A percentile compares a stretch with the other conserved stretches of the same genome.
phyloP scores from a whole-genome alignment of 2,329 filamentous ascomycete species.

The Thielaviopsis ethacetica region DNA sequence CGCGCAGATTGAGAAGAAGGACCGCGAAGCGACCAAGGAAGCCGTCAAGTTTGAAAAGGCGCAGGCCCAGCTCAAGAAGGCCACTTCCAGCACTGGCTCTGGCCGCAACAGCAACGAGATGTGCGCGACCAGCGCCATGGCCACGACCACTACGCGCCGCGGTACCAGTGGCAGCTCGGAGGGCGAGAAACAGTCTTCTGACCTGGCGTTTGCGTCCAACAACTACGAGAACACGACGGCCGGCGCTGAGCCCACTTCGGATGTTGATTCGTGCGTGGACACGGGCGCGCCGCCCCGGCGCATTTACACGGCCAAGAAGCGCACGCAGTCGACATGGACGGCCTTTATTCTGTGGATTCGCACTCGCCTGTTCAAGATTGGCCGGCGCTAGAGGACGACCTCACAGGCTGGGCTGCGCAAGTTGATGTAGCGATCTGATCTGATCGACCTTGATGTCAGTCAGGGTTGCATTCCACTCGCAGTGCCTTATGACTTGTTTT shows the following conservation, averaged over 20 bases:
- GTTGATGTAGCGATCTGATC: not conserved
- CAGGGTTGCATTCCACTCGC: not conserved
- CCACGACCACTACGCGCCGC: not conserved
- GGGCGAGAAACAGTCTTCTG: slow-evolving; percentile 23
- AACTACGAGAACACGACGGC: slow-evolving; percentile 29
- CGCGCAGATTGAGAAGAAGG: slow-evolving; percentile 39
- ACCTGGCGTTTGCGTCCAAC: slow-evolving; percentile 25
- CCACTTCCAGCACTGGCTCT: slow-evolving; percentile 20
- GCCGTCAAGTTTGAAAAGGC: slow-evolving; percentile 34
- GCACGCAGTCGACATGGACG: slow-evolving; percentile 46
- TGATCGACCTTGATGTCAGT: not conserved
- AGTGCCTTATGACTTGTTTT: slow-evolving; percentile 1
- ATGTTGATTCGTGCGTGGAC: slow-evolving; percentile 26
- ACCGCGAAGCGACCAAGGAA: slow-evolving; percentile 41
- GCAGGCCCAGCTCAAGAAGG: slow-evolving; percentile 26
- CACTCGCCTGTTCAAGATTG: slow-evolving; percentile 30
- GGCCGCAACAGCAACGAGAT: slow-evolving; percentile 11
- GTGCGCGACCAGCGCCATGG: not conserved
- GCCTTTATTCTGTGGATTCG: slow-evolving; percentile 48
- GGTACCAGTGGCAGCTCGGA: slow-evolving; percentile 18
- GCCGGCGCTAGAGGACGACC: slow-evolving; percentile 18
- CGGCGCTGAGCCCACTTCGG: slow-evolving; percentile 17
- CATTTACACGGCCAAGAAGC: slow-evolving; percentile 36
- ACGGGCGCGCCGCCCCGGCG: slow-evolving; percentile 21
- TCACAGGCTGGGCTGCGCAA: not conserved